Evolutionary conservation across 805 yeast genomes (phyloP).

Genomic region (Ogataea nitratoaversa): DNA sequence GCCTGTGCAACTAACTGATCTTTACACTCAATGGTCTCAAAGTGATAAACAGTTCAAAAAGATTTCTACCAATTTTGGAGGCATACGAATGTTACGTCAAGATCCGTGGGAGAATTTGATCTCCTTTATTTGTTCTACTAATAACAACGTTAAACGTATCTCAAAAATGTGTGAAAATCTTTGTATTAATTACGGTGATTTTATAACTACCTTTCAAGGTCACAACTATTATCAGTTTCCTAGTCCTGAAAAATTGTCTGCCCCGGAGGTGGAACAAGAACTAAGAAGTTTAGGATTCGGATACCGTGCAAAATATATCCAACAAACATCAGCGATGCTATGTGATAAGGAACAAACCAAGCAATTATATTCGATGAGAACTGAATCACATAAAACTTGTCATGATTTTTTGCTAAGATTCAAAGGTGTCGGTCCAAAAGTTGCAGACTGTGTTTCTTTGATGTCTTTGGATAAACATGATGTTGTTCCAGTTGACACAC

Average conservation of each 20-base stretch:
- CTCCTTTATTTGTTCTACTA: conserved; percentile 92
- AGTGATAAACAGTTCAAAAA: conserved; percentile 48
- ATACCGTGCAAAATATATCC: conserved; percentile 84
- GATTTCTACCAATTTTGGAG: conserved; percentile 41
- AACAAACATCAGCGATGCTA: conserved; percentile 65
- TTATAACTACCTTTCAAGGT: conserved; percentile 50
- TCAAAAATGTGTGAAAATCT: conserved; percentile 86
- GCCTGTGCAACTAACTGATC: conserved; percentile 44
- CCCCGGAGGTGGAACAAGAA: conserved; percentile 27
- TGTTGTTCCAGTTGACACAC: conserved; percentile 94
- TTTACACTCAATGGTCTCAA: conserved; percentile 60
- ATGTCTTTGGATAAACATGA: conserved; percentile 87
- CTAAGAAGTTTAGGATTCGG: conserved; percentile 70
- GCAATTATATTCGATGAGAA: conserved; percentile 40
- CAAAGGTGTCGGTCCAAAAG: conserved; percentile 95
- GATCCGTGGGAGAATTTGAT: conserved; percentile 96
- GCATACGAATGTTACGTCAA: conserved; percentile 82
- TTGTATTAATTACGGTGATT: conserved; percentile 65
- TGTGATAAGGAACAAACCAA: conserved; percentile 34
- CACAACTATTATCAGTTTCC: conserved; percentile 72
- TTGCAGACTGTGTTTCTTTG: conserved; percentile 92
- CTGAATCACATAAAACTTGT: conserved; percentile 34
- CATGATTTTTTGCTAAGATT: conserved; percentile 59
- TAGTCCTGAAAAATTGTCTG: conserved; percentile 46
- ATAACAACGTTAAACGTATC: conserved; percentile 90